Percentiles rank a stretch among this genome's conserved stretches.
Conservation (phyloP, 2,329 filamentous ascomycete genomes). For the Trichoderma lentiforme region DNA sequence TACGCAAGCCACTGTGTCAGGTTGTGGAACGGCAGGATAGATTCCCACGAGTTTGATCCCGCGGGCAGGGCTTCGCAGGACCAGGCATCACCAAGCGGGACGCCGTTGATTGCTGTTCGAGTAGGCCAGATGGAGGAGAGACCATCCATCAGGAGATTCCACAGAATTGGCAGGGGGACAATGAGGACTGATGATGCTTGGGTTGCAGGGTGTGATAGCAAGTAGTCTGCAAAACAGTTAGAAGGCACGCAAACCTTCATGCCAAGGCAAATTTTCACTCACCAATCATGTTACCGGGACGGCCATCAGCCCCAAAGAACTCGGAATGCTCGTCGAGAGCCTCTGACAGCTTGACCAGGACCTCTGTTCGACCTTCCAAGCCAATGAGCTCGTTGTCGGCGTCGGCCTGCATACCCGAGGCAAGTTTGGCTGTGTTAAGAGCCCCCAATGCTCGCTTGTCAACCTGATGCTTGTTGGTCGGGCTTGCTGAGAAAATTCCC, state of each 20-base stretch:
- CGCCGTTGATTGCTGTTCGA: conserved; percentile 80
- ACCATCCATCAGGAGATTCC: conserved; percentile 86
- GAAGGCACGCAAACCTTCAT: conserved; percentile 13
- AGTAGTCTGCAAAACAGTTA: conserved; percentile 66
- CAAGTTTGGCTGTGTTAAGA: conserved; percentile 71
- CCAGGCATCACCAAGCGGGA: conserved; percentile 92
- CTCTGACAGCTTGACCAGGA: conserved; percentile 71
- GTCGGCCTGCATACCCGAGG: conserved; percentile 74
- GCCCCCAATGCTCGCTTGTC: conserved; percentile 76
- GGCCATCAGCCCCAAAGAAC: conserved; percentile 77
- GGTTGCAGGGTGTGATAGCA: conserved; percentile 87
- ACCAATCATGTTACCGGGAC: conserved; percentile 95
- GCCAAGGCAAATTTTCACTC: conserved; percentile 28
- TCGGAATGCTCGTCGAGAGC: conserved; percentile 74
- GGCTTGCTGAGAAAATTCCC: conserved; percentile 83
- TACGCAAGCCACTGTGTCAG: conserved; percentile 93
- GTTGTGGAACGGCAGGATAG: conserved; percentile 88
- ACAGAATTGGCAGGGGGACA: conserved; percentile 80
- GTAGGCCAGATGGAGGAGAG: conserved; percentile 86
- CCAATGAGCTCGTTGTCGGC: conserved; percentile 79
- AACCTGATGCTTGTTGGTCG: conserved; percentile 79
- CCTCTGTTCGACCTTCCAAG: conserved; percentile 75
- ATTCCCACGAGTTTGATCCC: conserved; percentile 62
- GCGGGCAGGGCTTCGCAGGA: conserved; percentile 78
- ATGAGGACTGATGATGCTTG: conserved; percentile 86